A percentile compares a stretch with the other conserved stretches of the same genome.
These are phyloP conservation scores for Backusella australiensis DNA, from an alignment of 192 early-diverging fungal species.

Conservation along the genomic window DNA sequence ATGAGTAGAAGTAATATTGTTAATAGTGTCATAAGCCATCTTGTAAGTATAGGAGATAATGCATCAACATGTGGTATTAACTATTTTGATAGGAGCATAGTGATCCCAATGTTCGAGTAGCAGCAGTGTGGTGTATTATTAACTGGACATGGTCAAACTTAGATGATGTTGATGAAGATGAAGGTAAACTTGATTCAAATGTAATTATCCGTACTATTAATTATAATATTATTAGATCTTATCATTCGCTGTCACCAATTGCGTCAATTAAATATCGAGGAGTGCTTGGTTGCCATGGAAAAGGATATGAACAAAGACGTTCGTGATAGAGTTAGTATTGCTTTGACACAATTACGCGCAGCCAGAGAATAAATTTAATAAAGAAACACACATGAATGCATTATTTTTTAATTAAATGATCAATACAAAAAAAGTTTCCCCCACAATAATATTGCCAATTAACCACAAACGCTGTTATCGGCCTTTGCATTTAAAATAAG, in stretches of 20 bases:
- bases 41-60: constrained; percentile 26
- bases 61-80: neutral
- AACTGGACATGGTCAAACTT: constrained; percentile 74
- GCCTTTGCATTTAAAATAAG: constrained; percentile 86
- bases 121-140: constrained; percentile 69
- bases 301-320: constrained; percentile 67
- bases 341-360: constrained; percentile 50
- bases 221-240: constrained; percentile 17
- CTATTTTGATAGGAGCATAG: constrained; percentile 47
- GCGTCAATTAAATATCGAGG: constrained; percentile 55
- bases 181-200: neutral
- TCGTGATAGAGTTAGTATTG: constrained; percentile 67
- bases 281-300: constrained; percentile 50
- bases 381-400: neutral
- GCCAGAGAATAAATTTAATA: neutral
- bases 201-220: neutral
- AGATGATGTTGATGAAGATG: constrained; percentile 21
- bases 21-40: constrained; percentile 40
- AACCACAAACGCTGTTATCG: neutral
- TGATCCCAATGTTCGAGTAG: constrained; percentile 56
- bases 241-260: constrained; percentile 48
- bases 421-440: neutral
- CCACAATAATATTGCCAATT: neutral
- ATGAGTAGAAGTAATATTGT: constrained; percentile 55
- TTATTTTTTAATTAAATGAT: neutral